A percentile compares a stretch with the other conserved stretches of the same genome.
phyloP scores from a whole-genome alignment of 495 filamentous ascomycete species.

The Neurospora pannonica region DNA sequence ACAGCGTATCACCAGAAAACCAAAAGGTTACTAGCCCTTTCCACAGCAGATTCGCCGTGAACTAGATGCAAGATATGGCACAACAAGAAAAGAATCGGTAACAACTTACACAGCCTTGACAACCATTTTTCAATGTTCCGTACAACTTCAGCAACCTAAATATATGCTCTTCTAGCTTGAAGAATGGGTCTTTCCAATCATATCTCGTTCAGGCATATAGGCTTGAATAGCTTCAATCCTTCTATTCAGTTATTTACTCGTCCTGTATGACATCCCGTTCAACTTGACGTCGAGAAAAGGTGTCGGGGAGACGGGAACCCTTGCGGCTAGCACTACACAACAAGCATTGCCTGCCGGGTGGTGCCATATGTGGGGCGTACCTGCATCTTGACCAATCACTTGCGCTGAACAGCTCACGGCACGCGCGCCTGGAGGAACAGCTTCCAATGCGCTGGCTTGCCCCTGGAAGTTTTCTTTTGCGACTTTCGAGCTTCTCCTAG shows the following conservation, averaged over 20 bases:
- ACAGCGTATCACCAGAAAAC: background rate
- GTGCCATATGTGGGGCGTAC: background rate
- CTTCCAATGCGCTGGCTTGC: background rate
- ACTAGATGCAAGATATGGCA: too few species aligned
- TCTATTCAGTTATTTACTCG: background rate
- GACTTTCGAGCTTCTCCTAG: background rate
- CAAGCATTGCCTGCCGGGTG: background rate
- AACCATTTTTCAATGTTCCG: too few species aligned
- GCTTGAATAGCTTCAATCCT: background rate
- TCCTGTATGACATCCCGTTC: background rate
- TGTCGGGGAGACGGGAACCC: background rate
- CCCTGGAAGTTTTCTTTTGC: background rate
- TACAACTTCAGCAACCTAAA: too few species aligned
- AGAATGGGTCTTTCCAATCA: too few species aligned
- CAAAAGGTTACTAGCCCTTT: too few species aligned
- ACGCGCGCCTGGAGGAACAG: background rate
- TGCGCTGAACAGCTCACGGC: background rate
- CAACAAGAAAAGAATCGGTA: too few species aligned
- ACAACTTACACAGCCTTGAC: too few species aligned
- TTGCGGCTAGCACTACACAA: background rate
- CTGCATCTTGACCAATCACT: background rate
- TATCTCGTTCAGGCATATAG: too few species aligned
- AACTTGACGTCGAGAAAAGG: background rate
- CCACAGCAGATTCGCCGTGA: too few species aligned
- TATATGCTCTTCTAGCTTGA: too few species aligned